Evolutionary conservation across 2,329 filamentous ascomycete species (phyloP), one percentile per base, ranked within the genome.

Genomic region (Emericellopsis cladophorae): DNA sequence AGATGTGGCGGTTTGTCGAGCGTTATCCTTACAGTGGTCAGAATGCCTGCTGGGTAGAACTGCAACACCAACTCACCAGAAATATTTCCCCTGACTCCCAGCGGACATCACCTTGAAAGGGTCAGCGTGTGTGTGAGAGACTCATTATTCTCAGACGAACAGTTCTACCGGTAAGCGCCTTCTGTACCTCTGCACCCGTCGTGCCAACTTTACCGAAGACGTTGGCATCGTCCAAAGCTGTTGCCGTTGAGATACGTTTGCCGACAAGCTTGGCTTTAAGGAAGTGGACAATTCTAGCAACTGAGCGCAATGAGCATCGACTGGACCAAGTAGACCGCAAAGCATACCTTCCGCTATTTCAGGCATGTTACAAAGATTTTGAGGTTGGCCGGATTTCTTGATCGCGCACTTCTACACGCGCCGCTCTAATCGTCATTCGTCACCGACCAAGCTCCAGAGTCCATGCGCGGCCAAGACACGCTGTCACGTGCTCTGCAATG

Each of bases 51-150:
- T 11, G 36, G 9, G 7, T 7, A 15, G 24, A 16, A 10, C 18
- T 15, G 9, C 32, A 22, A 26, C 16, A 3, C 15, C 14, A 7
- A 45, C 61, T 44, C 50, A 75, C 79, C 92, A 98, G 59, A 98
- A 96, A 56, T 96, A 96, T 72, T 96, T 98, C 9, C 92, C 92
- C 57, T 95, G 92, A 44, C 84, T 87, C 4, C 84, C 84, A 4
- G 84, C 84, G 41, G 67, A 70, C 8, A 76, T 44, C 4, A 79
- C 77, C 66, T 68, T 38, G 7, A 34, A 9, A 2, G 32, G 3
- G 37, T 18, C 11, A 11, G 7, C 22, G n/a, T 35, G 21, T 22
- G 18, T 18, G 7, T 15, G 8, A 5, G 14, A 39, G 14, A 3
- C 14, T 23, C 14, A 11, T 14, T 16, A 7, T 11, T 29, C 5